Conservation (phyloP, 1,284 basidiomycete species). For the Porodaedalea pini region DNA sequence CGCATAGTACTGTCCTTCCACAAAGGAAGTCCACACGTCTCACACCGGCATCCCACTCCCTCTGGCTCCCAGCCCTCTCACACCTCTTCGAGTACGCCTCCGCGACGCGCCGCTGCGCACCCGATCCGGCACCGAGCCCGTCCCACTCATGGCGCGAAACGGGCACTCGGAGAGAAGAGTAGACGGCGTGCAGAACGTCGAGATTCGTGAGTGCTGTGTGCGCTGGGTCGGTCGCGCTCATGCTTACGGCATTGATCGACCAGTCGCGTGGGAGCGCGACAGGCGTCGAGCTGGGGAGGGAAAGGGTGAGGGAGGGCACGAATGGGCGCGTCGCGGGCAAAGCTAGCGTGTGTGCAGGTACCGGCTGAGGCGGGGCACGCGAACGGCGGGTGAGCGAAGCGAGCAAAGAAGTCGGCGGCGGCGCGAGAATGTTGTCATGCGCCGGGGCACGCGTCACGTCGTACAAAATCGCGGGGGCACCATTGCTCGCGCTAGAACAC, state of each 20-base stretch:
- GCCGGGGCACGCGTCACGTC: slow-evolving; percentile 58
- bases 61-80: slow-evolving; percentile 47
- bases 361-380: slow-evolving; percentile 29
- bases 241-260: slow-evolving; percentile 32
- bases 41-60: slow-evolving; percentile 63
- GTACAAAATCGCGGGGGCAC: slow-evolving; percentile 32
- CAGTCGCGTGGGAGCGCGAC: slow-evolving; percentile 33
- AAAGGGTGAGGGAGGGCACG: slow-evolving; percentile 49
- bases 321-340: slow-evolving; percentile 64
- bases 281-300: slow-evolving; percentile 54
- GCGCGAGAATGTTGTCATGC: slow-evolving; percentile 53
- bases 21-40: slow-evolving; percentile 63
- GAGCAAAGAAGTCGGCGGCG: slow-evolving; percentile 40
- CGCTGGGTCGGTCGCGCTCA: slow-evolving; percentile 30
- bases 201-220: slow-evolving; percentile 48
- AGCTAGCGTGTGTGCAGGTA: slow-evolving; percentile 54
- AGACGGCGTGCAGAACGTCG: slow-evolving; percentile 59
- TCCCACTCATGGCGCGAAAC: slow-evolving; percentile 65
- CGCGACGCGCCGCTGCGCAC: slow-evolving; percentile 50
- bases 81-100: slow-evolving; percentile 63
- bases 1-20: slow-evolving; percentile 55
- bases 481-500: neutral
- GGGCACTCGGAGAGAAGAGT: slow-evolving; percentile 51
- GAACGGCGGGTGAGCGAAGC: slow-evolving; percentile 15
- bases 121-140: slow-evolving; percentile 49